Conservation (phyloP, 2,329 filamentous ascomycete species). For the Tolypocladium tropicale region DNA sequence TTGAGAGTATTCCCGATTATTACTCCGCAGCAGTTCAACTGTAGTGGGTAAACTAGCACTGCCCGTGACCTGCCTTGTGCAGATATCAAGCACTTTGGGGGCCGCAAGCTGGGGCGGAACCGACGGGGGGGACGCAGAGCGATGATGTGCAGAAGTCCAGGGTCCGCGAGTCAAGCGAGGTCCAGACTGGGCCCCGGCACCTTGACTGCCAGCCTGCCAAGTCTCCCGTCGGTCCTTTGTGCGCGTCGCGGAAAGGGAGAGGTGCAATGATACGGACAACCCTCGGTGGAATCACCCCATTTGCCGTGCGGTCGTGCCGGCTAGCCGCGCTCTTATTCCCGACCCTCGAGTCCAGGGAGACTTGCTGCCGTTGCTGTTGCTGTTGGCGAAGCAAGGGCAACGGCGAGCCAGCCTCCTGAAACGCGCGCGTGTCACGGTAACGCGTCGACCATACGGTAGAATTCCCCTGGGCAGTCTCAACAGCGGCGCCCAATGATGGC, state of each 20-base stretch:
- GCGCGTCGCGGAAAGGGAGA: constrained; percentile 1
- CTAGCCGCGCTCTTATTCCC: background rate
- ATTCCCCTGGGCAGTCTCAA: background rate
- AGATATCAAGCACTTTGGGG: background rate
- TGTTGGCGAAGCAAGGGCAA: background rate
- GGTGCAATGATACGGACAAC: background rate
- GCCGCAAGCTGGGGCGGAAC: constrained; percentile 1
- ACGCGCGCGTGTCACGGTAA: constrained; percentile 7
- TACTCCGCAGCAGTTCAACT: background rate
- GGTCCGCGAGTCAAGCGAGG: constrained; percentile 24
- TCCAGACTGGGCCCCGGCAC: constrained; percentile 5
- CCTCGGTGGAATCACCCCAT: background rate
- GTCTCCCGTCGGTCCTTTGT: constrained; percentile 2
- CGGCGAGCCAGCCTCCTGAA: constrained; percentile 2
- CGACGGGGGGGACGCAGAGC: background rate
- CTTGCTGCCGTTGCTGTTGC: background rate
- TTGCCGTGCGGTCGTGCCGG: background rate
- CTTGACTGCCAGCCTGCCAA: constrained; percentile 1
- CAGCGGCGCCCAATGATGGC: constrained; percentile 4
- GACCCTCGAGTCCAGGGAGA: background rate
- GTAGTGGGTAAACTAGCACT: background rate
- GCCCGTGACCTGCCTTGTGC: background rate
- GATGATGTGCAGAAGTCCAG: constrained; percentile 19
- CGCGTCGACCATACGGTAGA: constrained; percentile 1
- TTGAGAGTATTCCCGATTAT: too few relatives aligned